Conservation (phyloP, 768 basidiomycete species). For the Leccinum pellstonianum region DNA sequence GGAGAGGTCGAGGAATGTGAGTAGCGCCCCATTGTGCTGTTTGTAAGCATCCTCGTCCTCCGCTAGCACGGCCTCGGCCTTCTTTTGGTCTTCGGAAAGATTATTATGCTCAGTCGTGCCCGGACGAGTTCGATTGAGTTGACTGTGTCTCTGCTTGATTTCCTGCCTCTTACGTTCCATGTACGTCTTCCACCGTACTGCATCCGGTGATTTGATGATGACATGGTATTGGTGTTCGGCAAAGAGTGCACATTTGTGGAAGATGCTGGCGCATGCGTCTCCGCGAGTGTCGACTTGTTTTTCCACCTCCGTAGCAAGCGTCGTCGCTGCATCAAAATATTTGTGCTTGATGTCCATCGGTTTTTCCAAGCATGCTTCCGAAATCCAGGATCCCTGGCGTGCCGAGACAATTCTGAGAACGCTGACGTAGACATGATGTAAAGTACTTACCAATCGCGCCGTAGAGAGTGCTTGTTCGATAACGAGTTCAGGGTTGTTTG, state of each 20-base stretch:
- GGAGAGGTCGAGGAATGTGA: constrained; percentile 69
- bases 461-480: constrained; percentile 46
- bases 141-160: constrained; percentile 50
- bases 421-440: background rate
- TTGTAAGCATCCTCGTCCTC: constrained; percentile 51
- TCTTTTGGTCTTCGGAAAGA: constrained; percentile 38
- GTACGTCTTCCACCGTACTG: constrained; percentile 66
- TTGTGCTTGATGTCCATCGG: constrained; percentile 64
- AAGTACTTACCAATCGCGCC: constrained; percentile 59
- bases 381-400: constrained; percentile 83
- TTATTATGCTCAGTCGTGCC: constrained; percentile 21
- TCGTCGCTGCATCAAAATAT: constrained; percentile 69
- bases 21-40: constrained; percentile 43
- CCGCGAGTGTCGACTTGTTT: constrained; percentile 20
- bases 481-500: constrained; percentile 11
- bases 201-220: constrained; percentile 67
- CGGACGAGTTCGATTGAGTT: constrained; percentile 27
- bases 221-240: constrained; percentile 85
- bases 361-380: constrained; percentile 81
- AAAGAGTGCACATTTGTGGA: constrained; percentile 82
- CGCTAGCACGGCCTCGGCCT: constrained; percentile 48
- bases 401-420: background rate
- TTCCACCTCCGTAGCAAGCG: constrained; percentile 28
- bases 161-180: constrained; percentile 71
- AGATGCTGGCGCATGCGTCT: constrained; percentile 55